Conservation (phyloP, 352 stramenopile genomes). For the Globisporangium mamillatum region DNA sequence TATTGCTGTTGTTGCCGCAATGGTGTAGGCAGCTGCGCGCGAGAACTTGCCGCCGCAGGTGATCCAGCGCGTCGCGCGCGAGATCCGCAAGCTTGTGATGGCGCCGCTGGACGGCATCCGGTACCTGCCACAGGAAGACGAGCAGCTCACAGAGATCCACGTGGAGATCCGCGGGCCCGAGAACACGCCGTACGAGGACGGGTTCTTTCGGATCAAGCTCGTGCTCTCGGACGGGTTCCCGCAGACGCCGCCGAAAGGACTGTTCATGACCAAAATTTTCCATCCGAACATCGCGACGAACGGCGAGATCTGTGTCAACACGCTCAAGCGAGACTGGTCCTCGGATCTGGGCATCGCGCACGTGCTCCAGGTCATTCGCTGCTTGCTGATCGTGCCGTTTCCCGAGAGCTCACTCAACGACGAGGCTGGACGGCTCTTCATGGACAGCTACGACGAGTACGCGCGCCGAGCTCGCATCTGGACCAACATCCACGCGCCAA, state of each 20-base stretch:
- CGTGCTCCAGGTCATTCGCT: slow-evolving; percentile 98
- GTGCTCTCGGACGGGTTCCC: slow-evolving; percentile 88
- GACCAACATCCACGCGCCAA: slow-evolving; percentile 89
- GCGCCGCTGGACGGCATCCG: slow-evolving; percentile 90
- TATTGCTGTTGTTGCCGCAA: not conserved
- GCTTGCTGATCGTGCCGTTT: slow-evolving; percentile 99
- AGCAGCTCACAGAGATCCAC: slow-evolving; percentile 91
- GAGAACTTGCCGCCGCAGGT: slow-evolving; percentile 87
- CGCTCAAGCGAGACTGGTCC: slow-evolving; percentile 98
- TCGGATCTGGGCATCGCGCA: slow-evolving; percentile 93
- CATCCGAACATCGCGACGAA: slow-evolving; percentile 98
- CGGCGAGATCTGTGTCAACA: slow-evolving; percentile 99
- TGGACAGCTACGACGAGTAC: slow-evolving; percentile 99
- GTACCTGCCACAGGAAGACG: slow-evolving; percentile 90
- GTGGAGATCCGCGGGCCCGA: slow-evolving; percentile 96
- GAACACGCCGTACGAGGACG: slow-evolving; percentile 96
- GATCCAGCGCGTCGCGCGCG: slow-evolving; percentile 88
- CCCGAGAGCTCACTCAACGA: slow-evolving; percentile 99
- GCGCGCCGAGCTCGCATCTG: slow-evolving; percentile 84
- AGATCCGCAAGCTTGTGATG: slow-evolving; percentile 91
- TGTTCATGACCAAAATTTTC: slow-evolving; percentile 99
- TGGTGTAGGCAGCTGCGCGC: slow-evolving; percentile 22
- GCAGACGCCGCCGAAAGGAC: slow-evolving; percentile 80
- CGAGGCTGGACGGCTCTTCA: slow-evolving; percentile 98
- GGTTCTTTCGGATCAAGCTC: slow-evolving; percentile 96